A percentile compares a stretch with the other conserved stretches of the same genome.
phyloP scores from a whole-genome alignment of 2,329 filamentous ascomycete genomes.

The Arthrobotrys conoides region DNA sequence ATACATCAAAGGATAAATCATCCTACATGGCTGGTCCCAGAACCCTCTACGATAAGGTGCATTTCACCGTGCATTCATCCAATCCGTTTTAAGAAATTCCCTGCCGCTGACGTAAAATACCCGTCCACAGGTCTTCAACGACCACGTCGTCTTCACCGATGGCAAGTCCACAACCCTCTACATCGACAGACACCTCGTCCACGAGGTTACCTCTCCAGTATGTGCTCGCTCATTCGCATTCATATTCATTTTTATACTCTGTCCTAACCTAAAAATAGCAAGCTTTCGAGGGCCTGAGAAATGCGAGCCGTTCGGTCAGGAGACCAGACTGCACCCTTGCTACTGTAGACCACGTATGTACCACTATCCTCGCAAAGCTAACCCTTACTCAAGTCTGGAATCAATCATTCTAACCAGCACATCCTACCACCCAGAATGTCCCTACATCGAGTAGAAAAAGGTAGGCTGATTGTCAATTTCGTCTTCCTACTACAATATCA shows the following conservation, averaged over 20 bases:
- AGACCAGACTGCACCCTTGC: slow-evolving; percentile 96
- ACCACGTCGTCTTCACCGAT: slow-evolving; percentile 95
- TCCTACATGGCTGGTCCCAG: slow-evolving; percentile 37
- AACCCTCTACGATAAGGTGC: slow-evolving; percentile 58
- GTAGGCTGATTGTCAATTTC: slow-evolving; percentile 37
- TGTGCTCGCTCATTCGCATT: slow-evolving; percentile 65
- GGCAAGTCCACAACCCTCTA: slow-evolving; percentile 88
- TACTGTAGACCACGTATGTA: slow-evolving; percentile 92
- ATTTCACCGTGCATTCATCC: neutral
- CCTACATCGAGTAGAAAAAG: slow-evolving; percentile 89
- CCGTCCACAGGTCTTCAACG: slow-evolving; percentile 80
- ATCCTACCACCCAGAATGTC: slow-evolving; percentile 78
- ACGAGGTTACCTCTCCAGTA: slow-evolving; percentile 97
- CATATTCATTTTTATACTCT: neutral
- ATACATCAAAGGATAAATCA: neutral
- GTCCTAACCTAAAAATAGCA: slow-evolving; percentile 72
- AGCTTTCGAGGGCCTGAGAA: slow-evolving; percentile 95
- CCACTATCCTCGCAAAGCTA: neutral
- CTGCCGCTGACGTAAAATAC: slow-evolving; percentile 28
- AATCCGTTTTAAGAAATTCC: neutral
- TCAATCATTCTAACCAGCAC: neutral
- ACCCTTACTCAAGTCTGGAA: slow-evolving; percentile 10
- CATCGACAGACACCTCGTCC: slow-evolving; percentile 96
- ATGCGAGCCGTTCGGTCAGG: slow-evolving; percentile 87
- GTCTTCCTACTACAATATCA: neutral